Conservation (phyloP, 805 yeast genomes). For the Candida ipomoeae region DNA sequence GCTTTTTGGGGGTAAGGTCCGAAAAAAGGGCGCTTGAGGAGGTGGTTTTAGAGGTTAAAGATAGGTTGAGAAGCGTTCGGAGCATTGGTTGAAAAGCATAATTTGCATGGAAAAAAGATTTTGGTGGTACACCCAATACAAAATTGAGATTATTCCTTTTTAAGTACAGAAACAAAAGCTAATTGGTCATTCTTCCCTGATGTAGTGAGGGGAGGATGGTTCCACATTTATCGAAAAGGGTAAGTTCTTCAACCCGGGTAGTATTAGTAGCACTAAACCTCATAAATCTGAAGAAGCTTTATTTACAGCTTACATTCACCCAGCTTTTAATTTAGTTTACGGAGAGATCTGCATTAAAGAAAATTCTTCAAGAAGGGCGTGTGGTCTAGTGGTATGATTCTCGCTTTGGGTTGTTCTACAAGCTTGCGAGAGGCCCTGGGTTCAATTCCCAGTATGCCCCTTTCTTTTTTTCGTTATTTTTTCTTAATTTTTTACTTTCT, state of each 20-base stretch:
- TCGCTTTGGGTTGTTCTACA: conserved; percentile 13
- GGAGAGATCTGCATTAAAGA: background rate
- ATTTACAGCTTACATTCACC: no score
- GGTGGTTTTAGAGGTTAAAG: conserved; percentile 63
- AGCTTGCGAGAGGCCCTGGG: conserved; percentile 58
- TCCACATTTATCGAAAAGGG: no score
- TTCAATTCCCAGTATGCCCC: conserved; percentile 54
- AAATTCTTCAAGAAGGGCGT: conserved; percentile 10
- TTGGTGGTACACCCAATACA: no score
- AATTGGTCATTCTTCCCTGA: no score
- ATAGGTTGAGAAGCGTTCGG: conserved; percentile 11
- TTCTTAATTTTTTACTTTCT: background rate
- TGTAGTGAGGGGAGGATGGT: no score
- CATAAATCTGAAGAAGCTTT: no score
- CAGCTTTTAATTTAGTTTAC: no score
- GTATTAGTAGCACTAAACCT: no score
- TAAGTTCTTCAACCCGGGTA: no score
- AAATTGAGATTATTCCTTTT: no score
- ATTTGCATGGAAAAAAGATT: background rate
- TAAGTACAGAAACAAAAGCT: no score
- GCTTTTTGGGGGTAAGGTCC: conserved; percentile 71
- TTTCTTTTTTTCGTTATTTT: conserved; percentile 8
- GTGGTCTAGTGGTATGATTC: conserved; percentile 21
- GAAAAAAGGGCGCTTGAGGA: conserved; percentile 77
- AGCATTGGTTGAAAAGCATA: background rate